Evolutionary conservation across 2,329 filamentous ascomycete genomes (phyloP).

Genomic region (Diplodia mutila): DNA sequence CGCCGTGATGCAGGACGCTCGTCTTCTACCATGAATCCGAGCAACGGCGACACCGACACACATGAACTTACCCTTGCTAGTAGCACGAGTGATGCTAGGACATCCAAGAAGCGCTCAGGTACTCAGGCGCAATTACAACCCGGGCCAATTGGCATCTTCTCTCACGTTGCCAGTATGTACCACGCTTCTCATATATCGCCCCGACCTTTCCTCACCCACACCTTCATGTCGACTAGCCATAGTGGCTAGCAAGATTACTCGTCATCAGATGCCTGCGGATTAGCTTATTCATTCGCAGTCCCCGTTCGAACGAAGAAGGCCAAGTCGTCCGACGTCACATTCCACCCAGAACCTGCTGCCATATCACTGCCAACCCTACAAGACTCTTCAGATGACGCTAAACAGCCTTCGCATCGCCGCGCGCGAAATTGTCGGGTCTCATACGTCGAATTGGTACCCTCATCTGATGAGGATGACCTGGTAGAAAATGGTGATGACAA

Average conservation of each 20-base stretch:
- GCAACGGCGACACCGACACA: background rate
- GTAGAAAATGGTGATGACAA: background rate
- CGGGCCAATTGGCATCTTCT: background rate
- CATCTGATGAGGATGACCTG: background rate
- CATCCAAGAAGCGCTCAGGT: background rate
- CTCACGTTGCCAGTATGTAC: conserved; percentile 11
- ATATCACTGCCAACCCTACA: background rate
- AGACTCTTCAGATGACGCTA: background rate
- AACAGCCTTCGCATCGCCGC: background rate
- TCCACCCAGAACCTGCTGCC: background rate
- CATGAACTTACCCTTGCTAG: no score
- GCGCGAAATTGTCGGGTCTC: background rate
- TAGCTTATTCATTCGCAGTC: background rate
- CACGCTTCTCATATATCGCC: background rate
- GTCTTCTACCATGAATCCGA: background rate
- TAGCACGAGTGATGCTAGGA: no score
- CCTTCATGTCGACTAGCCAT: background rate
- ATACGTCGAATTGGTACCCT: background rate
- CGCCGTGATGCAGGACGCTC: background rate
- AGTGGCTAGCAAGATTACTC: background rate
- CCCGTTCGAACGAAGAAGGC: background rate
- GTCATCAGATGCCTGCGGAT: background rate
- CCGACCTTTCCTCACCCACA: background rate
- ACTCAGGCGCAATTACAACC: background rate
- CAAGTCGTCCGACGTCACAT: background rate